phyloP scores from a whole-genome alignment of 352 stramenopile species.

The Globisporangium iwayamae region DNA sequence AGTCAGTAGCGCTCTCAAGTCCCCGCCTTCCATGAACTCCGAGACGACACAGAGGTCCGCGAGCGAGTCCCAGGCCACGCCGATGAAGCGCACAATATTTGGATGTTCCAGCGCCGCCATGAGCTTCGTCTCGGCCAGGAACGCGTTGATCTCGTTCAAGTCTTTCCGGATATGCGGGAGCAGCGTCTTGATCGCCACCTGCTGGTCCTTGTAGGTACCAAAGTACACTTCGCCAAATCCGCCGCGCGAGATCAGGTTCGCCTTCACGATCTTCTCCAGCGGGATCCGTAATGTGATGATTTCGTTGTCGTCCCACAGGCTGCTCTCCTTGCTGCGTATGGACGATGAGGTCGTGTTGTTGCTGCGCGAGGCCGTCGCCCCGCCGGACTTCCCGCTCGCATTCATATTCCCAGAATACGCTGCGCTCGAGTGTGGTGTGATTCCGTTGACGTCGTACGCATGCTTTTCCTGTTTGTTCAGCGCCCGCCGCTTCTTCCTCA shows the following conservation, averaged over 20 bases:
- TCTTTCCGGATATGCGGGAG: background rate
- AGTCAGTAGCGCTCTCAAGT: conserved; percentile 32
- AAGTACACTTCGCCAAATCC: conserved; percentile 1
- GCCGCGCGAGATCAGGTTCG: background rate
- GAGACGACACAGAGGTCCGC: conserved; percentile 22
- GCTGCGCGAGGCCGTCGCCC: background rate
- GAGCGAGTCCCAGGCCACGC: conserved; percentile 17
- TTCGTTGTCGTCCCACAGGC: background rate
- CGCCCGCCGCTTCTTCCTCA: background rate
- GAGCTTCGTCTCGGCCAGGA: background rate
- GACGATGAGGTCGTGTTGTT: background rate
- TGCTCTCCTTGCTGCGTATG: background rate
- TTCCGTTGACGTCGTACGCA: background rate
- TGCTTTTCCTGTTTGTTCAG: background rate
- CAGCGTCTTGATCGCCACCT: background rate
- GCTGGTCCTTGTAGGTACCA: background rate
- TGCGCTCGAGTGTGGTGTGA: background rate
- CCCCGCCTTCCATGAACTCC: conserved; percentile 27
- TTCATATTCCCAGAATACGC: background rate
- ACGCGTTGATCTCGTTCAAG: background rate
- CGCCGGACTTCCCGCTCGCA: background rate
- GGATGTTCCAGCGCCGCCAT: conserved; percentile 18
- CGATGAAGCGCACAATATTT: conserved; percentile 21
- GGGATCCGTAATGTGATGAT: background rate
- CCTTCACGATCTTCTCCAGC: background rate